Conservation (phyloP, 164 flowering plant species). For the Akebia trifoliata region DNA sequence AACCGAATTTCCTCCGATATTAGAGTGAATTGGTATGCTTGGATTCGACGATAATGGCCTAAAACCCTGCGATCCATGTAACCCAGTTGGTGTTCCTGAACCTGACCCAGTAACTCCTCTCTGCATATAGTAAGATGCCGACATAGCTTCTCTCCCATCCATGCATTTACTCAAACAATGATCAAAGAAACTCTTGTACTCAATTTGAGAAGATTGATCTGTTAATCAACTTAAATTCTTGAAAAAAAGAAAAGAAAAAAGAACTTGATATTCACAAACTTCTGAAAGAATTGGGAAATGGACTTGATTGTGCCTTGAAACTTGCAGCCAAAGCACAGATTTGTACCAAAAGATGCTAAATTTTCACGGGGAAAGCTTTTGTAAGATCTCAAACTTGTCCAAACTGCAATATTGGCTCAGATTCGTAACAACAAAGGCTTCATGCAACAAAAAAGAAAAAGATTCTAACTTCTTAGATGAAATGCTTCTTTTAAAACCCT, state of each 20-base stretch:
- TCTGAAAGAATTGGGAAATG: too few relatives aligned
- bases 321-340: not conserved
- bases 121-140: constrained; percentile 58
- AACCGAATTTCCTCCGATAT: constrained; percentile 36
- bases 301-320: not conserved
- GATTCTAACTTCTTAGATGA: not conserved
- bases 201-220: not conserved
- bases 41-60: constrained; percentile 34
- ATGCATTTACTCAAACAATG: constrained; percentile 58
- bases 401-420: not conserved
- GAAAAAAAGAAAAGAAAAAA: not conserved
- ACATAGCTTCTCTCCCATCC: constrained; percentile 89
- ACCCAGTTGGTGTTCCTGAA: constrained; percentile 35
- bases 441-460: not conserved
- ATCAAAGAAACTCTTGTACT: constrained; percentile 6
- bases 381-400: constrained; percentile 1
- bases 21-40: constrained; percentile 38
- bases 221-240: not conserved
- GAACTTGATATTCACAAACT: too few relatives aligned
- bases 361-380: not conserved
- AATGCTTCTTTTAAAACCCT: not conserved
- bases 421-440: not conserved
- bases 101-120: constrained; percentile 53
- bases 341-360: not conserved
- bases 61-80: constrained; percentile 44